Evolutionary conservation across 257 asterid genomes (phyloP), one percentile per base, ranked within the genome.

Genomic region (Salvia hispanica): DNA sequence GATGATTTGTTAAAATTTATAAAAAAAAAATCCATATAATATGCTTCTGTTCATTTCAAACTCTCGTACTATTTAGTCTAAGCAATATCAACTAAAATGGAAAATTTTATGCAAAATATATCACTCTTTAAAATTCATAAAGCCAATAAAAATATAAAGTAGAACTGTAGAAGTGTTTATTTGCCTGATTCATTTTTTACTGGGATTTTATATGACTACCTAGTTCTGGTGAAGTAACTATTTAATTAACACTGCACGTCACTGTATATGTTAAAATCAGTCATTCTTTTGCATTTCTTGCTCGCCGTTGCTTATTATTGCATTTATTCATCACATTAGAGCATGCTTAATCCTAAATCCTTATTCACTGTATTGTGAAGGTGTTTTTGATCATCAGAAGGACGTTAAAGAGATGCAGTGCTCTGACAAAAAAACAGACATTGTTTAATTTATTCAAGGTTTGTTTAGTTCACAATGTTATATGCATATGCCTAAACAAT

Each of bases 351-450:
- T 60, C n/a, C 72, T 76, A 51, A 62, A 55, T 74, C 59, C 54
- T 75, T 47, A 55, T 51, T 74, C 70, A 43, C 57, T 79, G 51
- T 73, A 59, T 68, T 69, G 61, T 81, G 79, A 69, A 92, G 98
- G 89, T 82, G 77, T 93, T 90, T 80, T 80, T 85, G 77, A 84
- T 86, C 62, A 93, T 93, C 68, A 83, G 95, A 81, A 85, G 97
- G 85, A 93, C 84, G 82, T 83, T 93, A 75, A 93, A 93, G 89
- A 80, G 98, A 74, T 93, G 98, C 83, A 90, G 95, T 74, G 96
- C 97, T 79, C 83, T 90, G 81, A 93, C 98, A 34, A 90, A 80
- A 77, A 86, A 58, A 69, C 96, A 88, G 81, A 93, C 98, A 64
- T 74, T 93, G 79, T 90, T 83, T 83, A 88, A 88, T 82, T 81